A percentile compares a stretch with the other conserved stretches of the same genome.
Conservation (phyloP, 2,329 filamentous ascomycete genomes). For the Epichloe uncinata region DNA sequence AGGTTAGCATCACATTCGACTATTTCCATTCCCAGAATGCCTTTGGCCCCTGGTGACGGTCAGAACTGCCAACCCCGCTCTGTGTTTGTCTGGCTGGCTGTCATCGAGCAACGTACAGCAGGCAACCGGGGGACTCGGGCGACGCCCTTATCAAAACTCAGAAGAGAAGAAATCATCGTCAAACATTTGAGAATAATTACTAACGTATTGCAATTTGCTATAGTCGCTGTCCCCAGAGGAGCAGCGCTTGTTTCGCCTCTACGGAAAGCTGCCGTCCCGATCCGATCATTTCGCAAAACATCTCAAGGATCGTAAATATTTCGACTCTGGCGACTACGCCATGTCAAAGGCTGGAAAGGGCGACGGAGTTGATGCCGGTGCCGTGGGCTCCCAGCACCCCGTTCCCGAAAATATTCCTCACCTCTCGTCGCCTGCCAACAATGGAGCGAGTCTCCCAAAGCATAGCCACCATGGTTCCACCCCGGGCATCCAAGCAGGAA, state of each 20-base stretch:
- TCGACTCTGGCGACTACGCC: constrained; percentile 92
- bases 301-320: constrained; percentile 98
- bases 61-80: background rate
- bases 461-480: constrained; percentile 25
- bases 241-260: constrained; percentile 90
- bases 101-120: background rate
- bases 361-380: constrained; percentile 83
- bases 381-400: constrained; percentile 88
- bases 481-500: constrained; percentile 47
- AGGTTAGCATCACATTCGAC: constrained; percentile 47
- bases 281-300: constrained; percentile 97
- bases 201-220: background rate
- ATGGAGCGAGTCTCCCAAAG: constrained; percentile 20
- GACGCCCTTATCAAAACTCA: background rate
- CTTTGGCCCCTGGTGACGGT: background rate
- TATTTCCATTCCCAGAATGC: background rate
- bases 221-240: constrained; percentile 89
- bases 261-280: constrained; percentile 94
- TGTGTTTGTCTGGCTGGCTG: background rate
- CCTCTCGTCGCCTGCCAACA: constrained; percentile 52
- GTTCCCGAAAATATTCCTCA: constrained; percentile 92
- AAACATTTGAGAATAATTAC: background rate
- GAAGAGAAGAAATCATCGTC: background rate
- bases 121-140: background rate
- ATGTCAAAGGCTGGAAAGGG: constrained; percentile 96